Evolutionary conservation across 108 stramenopile genomes (phyloP).

Genomic region (Poteriospumella lacustris): DNA sequence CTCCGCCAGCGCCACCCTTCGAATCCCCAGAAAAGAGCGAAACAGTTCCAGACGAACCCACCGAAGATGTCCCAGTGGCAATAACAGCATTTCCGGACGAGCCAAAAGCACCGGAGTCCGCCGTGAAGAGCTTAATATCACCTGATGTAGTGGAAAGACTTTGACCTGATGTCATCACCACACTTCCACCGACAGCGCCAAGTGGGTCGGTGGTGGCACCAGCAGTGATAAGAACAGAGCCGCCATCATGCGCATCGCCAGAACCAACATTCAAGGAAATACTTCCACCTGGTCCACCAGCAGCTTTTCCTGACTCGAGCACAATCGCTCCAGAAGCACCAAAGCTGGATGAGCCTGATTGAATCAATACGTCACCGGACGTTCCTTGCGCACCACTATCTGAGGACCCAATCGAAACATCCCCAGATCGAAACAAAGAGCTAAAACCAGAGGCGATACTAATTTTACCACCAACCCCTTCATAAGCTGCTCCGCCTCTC

Average conservation of each 20-base stretch:
- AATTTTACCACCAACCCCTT: constrained; percentile 31
- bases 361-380: constrained; percentile 39
- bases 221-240: constrained; percentile 41
- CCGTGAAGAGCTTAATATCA: constrained; percentile 34
- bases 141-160: constrained; percentile 46
- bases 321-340: constrained; percentile 38
- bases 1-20: constrained; percentile 36
- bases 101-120: constrained; percentile 46
- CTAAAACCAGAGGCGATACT: constrained; percentile 31
- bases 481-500: constrained; percentile 31
- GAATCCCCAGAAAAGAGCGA: constrained; percentile 33
- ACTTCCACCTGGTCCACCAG: constrained; percentile 41
- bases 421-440: constrained; percentile 39
- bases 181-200: constrained; percentile 33
- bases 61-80: constrained; percentile 45
- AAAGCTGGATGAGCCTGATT: constrained; percentile 32
- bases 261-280: constrained; percentile 43
- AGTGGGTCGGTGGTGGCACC: constrained; percentile 23
- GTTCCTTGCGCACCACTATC: constrained; percentile 39
- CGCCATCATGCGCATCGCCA: constrained; percentile 43
- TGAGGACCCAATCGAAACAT: constrained; percentile 29
- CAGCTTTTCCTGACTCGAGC: constrained; percentile 36
- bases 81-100: constrained; percentile 48
- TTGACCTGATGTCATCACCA: constrained; percentile 37
- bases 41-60: constrained; percentile 41